A percentile compares a stretch with the other conserved stretches of the same genome.
Evolutionary conservation across 371 early-diverging fungal genomes (phyloP).

Genomic region (Lichtheimia ornata): DNA sequence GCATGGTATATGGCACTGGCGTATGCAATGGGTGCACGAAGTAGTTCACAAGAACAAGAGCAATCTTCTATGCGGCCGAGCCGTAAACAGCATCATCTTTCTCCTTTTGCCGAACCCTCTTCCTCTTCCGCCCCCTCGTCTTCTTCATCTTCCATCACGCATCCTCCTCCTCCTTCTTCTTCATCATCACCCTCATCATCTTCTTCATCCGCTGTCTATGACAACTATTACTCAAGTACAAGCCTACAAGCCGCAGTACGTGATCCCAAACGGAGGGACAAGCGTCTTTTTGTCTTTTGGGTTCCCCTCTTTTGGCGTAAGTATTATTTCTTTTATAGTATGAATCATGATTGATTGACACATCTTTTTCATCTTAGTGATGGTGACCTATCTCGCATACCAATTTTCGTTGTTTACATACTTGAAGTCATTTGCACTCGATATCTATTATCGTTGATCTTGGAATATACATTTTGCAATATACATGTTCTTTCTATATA

Average conservation of each 20-base stretch:
- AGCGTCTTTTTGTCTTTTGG: slow-evolving; percentile 48
- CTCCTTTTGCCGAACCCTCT: slow-evolving; percentile 11
- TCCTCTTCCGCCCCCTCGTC: slow-evolving; percentile 13
- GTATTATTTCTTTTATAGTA: no score
- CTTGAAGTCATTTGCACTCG: slow-evolving; percentile 1
- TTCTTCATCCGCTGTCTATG: slow-evolving; percentile 11
- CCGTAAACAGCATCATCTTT: slow-evolving; percentile 19
- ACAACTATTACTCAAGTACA: slow-evolving; percentile 9
- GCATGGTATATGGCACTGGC: slow-evolving; percentile 56
- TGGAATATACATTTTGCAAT: slow-evolving; percentile 2
- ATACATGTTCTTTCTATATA: not conserved
- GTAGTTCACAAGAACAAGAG: slow-evolving; percentile 11
- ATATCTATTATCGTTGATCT: not conserved
- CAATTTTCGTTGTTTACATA: slow-evolving; percentile 20
- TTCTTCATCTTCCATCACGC: not conserved
- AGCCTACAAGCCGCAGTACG: slow-evolving; percentile 14
- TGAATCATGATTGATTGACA: no score
- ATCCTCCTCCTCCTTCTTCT: not conserved
- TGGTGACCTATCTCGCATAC: slow-evolving; percentile 41
- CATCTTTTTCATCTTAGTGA: slow-evolving; percentile 25
- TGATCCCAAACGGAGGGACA: slow-evolving; percentile 40
- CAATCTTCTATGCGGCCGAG: slow-evolving; percentile 12
- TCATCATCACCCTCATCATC: slow-evolving; percentile 4
- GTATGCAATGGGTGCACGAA: slow-evolving; percentile 47
- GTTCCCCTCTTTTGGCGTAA: slow-evolving; percentile 51